Evolutionary conservation across 2,329 filamentous ascomycete genomes (phyloP).

Genomic region (Colletotrichum coccodes): DNA sequence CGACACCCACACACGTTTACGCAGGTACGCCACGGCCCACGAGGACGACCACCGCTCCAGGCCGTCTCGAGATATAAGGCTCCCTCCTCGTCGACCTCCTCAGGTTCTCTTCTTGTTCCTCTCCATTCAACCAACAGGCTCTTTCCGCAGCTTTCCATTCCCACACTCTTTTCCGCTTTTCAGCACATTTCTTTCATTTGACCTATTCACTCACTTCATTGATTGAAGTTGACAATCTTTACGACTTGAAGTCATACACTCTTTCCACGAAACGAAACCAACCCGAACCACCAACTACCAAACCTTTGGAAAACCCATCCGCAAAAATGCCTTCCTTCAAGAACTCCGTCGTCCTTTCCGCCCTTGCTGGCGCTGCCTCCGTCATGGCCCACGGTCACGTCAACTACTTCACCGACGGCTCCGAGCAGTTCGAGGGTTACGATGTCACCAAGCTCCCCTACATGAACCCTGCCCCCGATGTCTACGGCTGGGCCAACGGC

Average conservation of each 20-base stretch:
- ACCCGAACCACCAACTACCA: neutral
- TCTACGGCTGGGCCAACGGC: conserved; percentile 44
- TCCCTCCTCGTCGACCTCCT: conserved; percentile 6
- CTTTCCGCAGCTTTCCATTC: conserved; percentile 29
- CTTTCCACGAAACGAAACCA: conserved; percentile 4
- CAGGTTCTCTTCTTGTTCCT: neutral
- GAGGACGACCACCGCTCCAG: neutral
- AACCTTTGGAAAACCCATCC: conserved; percentile 22
- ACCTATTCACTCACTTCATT: conserved; percentile 31
- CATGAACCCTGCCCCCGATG: conserved; percentile 39
- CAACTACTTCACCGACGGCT: conserved; percentile 39
- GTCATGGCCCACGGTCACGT: conserved; percentile 45
- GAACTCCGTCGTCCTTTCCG: conserved; percentile 34
- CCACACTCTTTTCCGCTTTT: conserved; percentile 30
- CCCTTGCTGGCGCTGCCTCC: conserved; percentile 37
- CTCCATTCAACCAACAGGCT: conserved; percentile 25
- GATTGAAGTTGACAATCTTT: conserved; percentile 31
- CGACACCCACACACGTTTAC: conserved; percentile 11
- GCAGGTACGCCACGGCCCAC: conserved; percentile 8
- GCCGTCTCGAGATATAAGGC: conserved; percentile 31
- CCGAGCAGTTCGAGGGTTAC: conserved; percentile 42
- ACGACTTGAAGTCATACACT: conserved; percentile 30
- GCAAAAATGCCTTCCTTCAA: conserved; percentile 38
- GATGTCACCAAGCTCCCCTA: conserved; percentile 39
- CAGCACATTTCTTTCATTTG: conserved; percentile 32